Evolutionary conservation across 73 alveolate genomes (phyloP), one percentile per base, ranked within the genome.

Genomic region (Stentor roeselii): DNA sequence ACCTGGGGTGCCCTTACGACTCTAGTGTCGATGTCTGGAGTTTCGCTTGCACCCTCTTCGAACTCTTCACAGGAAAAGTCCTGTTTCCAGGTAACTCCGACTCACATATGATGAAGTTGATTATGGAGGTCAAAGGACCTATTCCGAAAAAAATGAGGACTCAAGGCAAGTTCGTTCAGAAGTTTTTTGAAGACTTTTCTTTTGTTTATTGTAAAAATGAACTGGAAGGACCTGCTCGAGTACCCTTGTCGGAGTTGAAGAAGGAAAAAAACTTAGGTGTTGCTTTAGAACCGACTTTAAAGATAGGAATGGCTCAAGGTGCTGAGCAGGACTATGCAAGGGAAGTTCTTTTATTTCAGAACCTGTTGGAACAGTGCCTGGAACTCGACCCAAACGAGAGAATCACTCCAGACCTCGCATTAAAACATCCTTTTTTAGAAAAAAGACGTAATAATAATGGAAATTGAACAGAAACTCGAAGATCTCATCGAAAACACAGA

Each of bases 401-500:
- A 87, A 89, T 94, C 31, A 90, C 95, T 32, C 93, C 99, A 15
- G 97, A 92, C 75, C 93, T 91, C 36, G 99, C 98, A n/a, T 85
- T 95, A 3, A 59, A 60, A 34, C 98, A 95, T 82, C 97, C 98
- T 32, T 95, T 95, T 87, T 59, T 95, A 30, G 91, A 87, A 60
- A 37, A 78, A 42, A 21, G 21, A 50, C 6, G 67, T 15, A 11
- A 50, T 6, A 50, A 21, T 50, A 50, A 50, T 50, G n/a, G n/a
- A n/a, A n/a, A 50, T 50, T 50, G 67, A 50, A 50, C 6, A 21
- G 21, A 21, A 11, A 6, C 67, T 50, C 67, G 30, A 11, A 6
- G 67, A 50, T 11, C 6, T 11, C 6, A 50, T 50, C 6, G 67
- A 6, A 6, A 21, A 6, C 6, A 11, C 67, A 11, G 67, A 50